Evolutionary conservation across 208 protist species (phyloP).

Genomic region (Trypanosoma avium): DNA sequence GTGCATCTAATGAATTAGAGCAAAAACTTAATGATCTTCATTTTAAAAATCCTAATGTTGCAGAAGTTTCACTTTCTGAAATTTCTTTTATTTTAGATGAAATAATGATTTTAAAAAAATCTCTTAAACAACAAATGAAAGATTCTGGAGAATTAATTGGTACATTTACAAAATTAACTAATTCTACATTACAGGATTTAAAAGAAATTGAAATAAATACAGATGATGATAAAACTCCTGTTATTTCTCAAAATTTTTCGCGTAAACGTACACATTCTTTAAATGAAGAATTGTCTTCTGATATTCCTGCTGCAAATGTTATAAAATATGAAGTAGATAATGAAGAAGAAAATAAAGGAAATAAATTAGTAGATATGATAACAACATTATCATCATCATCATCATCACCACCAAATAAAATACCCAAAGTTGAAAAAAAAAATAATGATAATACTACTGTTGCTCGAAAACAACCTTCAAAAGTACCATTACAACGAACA

Average conservation of each 20-base stretch:
- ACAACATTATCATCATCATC: too few species aligned
- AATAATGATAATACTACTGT: neutral
- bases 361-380: too few species aligned
- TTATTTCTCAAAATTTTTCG: neutral
- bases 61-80: slow-evolving; percentile 33
- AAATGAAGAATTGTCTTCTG: neutral
- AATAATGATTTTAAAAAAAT: slow-evolving; percentile 44
- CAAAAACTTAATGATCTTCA: slow-evolving; percentile 40
- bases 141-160: slow-evolving; percentile 53
- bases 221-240: neutral
- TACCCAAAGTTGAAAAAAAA: slow-evolving; percentile 13
- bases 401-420: slow-evolving; percentile 13
- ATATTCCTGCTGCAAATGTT: neutral
- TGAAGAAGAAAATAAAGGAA: neutral
- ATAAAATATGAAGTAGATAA: neutral
- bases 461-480: slow-evolving; percentile 6
- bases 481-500: slow-evolving; percentile 9
- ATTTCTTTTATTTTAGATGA: slow-evolving; percentile 44
- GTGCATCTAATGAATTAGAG: slow-evolving; percentile 23
- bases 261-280: slow-evolving; percentile 7
- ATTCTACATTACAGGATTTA: slow-evolving; percentile 21
- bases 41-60: slow-evolving; percentile 9
- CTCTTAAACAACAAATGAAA: slow-evolving; percentile 42
- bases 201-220: neutral
- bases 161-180: slow-evolving; percentile 42